Conservation (phyloP, 805 yeast species). For the Kockiozyma suomiensis region DNA sequence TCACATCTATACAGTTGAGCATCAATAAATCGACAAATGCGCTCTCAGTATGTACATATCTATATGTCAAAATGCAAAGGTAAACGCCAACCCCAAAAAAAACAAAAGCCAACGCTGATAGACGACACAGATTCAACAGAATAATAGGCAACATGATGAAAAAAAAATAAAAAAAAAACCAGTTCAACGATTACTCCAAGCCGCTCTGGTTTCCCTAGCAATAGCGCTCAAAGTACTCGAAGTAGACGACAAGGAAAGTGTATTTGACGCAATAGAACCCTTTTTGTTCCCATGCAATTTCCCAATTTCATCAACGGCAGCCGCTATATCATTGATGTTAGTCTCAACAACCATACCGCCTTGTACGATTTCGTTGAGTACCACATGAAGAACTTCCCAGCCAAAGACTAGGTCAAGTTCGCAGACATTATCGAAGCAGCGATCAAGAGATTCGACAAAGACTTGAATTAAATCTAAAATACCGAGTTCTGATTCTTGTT, state of each 20-base stretch:
- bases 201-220: conserved; percentile 33
- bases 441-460: conserved; percentile 91
- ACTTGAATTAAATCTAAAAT: conserved; percentile 93
- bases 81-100: neutral
- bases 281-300: conserved; percentile 33
- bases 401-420: conserved; percentile 97
- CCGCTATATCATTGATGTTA: conserved; percentile 75
- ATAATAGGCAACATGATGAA: neutral
- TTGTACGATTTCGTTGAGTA: conserved; percentile 81
- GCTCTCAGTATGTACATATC: neutral
- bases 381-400: conserved; percentile 95
- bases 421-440: conserved; percentile 91
- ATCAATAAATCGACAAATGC: neutral
- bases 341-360: conserved; percentile 99
- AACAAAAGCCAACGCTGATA: too few species aligned
- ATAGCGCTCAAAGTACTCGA: conserved; percentile 27
- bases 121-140: neutral
- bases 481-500: conserved; percentile 92
- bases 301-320: conserved; percentile 47
- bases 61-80: neutral
- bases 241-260: conserved; percentile 29
- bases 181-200: conserved; percentile 30
- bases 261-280: conserved; percentile 25
- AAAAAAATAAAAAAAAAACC: neutral
- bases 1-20: too few species aligned